Percentiles rank a stretch among this genome's conserved stretches.
phyloP scores from a whole-genome alignment of 805 yeast species.

The Cyberlindnera xylosilytica region DNA sequence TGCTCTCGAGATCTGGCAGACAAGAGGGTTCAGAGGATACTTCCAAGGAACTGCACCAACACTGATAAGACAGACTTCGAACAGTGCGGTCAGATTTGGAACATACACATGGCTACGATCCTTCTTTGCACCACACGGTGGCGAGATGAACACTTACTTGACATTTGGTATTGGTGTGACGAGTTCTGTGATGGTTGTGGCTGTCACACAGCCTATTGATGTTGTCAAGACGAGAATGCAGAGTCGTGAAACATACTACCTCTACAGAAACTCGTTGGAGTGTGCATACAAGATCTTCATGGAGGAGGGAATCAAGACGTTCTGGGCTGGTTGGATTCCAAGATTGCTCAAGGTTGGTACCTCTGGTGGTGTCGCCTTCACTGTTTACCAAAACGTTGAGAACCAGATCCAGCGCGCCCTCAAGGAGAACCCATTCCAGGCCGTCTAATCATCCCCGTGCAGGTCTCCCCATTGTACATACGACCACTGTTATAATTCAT shows the following conservation, averaged over 20 bases:
- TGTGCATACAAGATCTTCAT: conserved; percentile 48
- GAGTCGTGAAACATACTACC: conserved; percentile 57
- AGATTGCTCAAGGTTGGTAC: conserved; percentile 67
- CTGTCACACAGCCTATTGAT: conserved; percentile 84
- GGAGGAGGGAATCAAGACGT: conserved; percentile 42
- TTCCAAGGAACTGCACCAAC: conserved; percentile 85
- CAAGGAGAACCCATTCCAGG: conserved; percentile 36
- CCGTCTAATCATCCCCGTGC: conserved; percentile 21
- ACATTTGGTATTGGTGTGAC: conserved; percentile 49
- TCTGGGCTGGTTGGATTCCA: conserved; percentile 63
- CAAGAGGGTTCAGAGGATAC: conserved; percentile 76
- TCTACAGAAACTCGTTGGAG: conserved; percentile 60
- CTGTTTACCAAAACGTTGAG: conserved; percentile 58
- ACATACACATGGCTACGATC: conserved; percentile 79
- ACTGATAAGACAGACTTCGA: conserved; percentile 69
- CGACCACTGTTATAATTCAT: neutral
- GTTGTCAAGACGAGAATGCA: conserved; percentile 86
- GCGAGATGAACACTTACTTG: conserved; percentile 33
- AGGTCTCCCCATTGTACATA: no score
- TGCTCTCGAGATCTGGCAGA: conserved; percentile 60
- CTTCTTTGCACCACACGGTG: conserved; percentile 50
- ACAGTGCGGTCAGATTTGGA: conserved; percentile 80
- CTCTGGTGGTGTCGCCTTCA: conserved; percentile 67
- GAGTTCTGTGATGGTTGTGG: conserved; percentile 71
- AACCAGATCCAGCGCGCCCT: conserved; percentile 37